phyloP scores from a whole-genome alignment of 768 basidiomycete species.

The Leccinum longicurvipes region DNA sequence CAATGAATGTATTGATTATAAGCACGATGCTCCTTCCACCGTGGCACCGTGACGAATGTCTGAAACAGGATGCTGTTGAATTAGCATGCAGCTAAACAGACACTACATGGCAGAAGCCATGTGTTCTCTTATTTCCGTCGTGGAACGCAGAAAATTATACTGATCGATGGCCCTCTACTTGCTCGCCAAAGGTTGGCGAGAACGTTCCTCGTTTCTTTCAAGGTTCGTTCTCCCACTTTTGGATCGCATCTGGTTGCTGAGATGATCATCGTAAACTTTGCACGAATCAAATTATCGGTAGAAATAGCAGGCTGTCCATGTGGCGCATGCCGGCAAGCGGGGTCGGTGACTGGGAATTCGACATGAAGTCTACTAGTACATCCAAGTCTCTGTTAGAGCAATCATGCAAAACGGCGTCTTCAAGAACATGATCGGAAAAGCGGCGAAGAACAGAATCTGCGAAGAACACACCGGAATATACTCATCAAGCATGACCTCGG shows the following conservation, averaged over 20 bases:
- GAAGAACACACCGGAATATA: not conserved
- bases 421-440: slow-evolving; percentile 11
- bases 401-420: slow-evolving; percentile 8
- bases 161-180: too few species aligned
- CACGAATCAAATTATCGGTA: too few species aligned
- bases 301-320: too few species aligned
- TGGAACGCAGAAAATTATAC: too few species aligned
- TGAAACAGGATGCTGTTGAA: not conserved
- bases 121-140: too few species aligned
- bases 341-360: not conserved
- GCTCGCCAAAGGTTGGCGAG: too few species aligned
- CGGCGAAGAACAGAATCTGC: slow-evolving; percentile 3
- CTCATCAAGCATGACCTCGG: slow-evolving; percentile 4
- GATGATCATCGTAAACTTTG: too few species aligned
- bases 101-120: too few species aligned
- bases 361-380: not conserved
- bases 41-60: not conserved
- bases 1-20: not conserved
- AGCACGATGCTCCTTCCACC: not conserved
- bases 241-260: too few species aligned
- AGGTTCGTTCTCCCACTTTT: too few species aligned
- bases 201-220: too few species aligned
- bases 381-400: not conserved
- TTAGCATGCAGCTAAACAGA: not conserved
- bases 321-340: too few species aligned